A percentile compares a stretch with the other conserved stretches of the same genome.
Conservation (phyloP, 2,329 filamentous ascomycete genomes). For the Saccharata proteae region DNA sequence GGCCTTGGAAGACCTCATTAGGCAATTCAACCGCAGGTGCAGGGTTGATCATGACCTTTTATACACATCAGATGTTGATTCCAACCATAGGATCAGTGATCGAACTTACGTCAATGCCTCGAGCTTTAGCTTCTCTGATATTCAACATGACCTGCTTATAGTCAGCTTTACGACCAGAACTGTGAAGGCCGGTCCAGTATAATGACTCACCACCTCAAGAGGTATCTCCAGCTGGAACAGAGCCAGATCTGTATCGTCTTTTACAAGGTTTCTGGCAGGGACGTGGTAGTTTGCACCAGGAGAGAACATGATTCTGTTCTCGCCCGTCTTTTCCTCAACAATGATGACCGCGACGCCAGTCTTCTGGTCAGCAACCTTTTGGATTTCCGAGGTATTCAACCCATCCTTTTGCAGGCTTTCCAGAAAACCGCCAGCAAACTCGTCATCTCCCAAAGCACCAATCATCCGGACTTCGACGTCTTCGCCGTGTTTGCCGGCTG, state of each 20-base stretch:
- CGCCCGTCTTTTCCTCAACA: slow-evolving; percentile 34
- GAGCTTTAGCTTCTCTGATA: slow-evolving; percentile 1
- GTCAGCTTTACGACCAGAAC: background rate
- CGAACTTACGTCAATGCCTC: slow-evolving; percentile 12
- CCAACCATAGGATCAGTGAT: background rate
- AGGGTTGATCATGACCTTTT: slow-evolving; percentile 65
- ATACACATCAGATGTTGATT: background rate
- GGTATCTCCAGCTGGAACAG: slow-evolving; percentile 38
- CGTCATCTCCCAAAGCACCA: slow-evolving; percentile 37
- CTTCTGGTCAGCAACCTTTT: slow-evolving; percentile 29
- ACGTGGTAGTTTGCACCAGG: slow-evolving; percentile 35
- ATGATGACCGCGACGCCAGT: slow-evolving; percentile 38
- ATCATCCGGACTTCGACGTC: slow-evolving; percentile 37
- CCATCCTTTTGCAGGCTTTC: slow-evolving; percentile 32
- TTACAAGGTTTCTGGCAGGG: slow-evolving; percentile 23
- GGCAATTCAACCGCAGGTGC: slow-evolving; percentile 60
- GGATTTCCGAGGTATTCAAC: slow-evolving; percentile 28
- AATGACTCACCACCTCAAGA: slow-evolving; percentile 21
- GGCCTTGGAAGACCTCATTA: slow-evolving; percentile 48
- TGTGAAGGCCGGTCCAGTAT: background rate
- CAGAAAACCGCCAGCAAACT: slow-evolving; percentile 27
- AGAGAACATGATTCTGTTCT: slow-evolving; percentile 38
- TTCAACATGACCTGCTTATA: slow-evolving; percentile 2
- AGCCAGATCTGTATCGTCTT: slow-evolving; percentile 28
- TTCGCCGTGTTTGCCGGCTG: slow-evolving; percentile 7